phyloP scores from a whole-genome alignment of 1,284 basidiomycete genomes.

The Rhizopogon hawkerae region DNA sequence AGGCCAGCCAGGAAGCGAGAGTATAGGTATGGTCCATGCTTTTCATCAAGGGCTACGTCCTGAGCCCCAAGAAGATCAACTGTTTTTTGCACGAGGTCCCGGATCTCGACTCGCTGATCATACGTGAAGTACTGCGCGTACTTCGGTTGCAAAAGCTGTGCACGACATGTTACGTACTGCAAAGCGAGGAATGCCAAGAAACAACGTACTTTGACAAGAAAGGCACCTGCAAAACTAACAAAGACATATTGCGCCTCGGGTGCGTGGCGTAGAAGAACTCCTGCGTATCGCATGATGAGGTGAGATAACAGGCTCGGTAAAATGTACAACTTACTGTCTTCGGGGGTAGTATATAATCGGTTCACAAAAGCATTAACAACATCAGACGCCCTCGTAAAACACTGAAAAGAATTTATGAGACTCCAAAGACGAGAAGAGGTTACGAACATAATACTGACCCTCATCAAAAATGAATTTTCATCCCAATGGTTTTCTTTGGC shows the following conservation, averaged over 20 bases:
- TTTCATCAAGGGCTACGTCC: slow-evolving; percentile 65
- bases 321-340: slow-evolving; percentile 37
- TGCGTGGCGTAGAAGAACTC: slow-evolving; percentile 61
- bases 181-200: background rate
- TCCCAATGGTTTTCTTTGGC: slow-evolving; percentile 50
- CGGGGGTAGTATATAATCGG: slow-evolving; percentile 44
- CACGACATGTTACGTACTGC: background rate
- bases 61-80: slow-evolving; percentile 56
- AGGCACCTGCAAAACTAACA: slow-evolving; percentile 76
- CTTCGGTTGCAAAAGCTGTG: slow-evolving; percentile 62
- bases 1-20: slow-evolving; percentile 65
- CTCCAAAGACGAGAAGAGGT: background rate
- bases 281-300: slow-evolving; percentile 23
- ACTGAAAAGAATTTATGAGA: slow-evolving; percentile 8
- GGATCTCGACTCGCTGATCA: slow-evolving; percentile 54
- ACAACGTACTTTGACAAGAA: slow-evolving; percentile 58
- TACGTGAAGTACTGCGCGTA: slow-evolving; percentile 50
- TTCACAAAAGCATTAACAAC: slow-evolving; percentile 58
- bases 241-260: slow-evolving; percentile 80
- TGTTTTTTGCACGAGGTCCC: slow-evolving; percentile 50
- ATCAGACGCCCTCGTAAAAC: slow-evolving; percentile 35
- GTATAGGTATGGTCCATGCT: slow-evolving; percentile 67
- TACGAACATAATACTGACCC: slow-evolving; percentile 40
- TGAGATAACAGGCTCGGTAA: background rate
- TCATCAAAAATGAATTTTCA: slow-evolving; percentile 56